Evolutionary conservation across 768 basidiomycete species (phyloP), one percentile per base, ranked within the genome.

Genomic region (Coprinopsis sp.): DNA sequence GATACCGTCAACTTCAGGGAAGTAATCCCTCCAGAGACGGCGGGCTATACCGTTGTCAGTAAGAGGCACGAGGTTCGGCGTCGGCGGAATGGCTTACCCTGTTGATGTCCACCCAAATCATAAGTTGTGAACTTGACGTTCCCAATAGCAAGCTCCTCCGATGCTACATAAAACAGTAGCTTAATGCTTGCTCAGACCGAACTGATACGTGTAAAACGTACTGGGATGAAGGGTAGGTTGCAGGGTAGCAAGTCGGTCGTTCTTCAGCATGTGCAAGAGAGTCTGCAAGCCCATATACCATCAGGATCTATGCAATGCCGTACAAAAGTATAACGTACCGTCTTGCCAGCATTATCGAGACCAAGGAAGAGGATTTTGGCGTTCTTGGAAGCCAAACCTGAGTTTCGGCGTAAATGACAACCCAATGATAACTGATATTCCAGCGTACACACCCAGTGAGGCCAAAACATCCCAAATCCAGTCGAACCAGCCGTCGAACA

Each of bases 321-420:
- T 21, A 27, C 11, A 25, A 24, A 19, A 2, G 3, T 29, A 48
- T 18, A 12, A 59, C 86, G 50, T 52, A 96, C 95, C 50, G 96
- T 98, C 79, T 98, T 99, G 63, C 96, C 95, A 43, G 96, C 96
- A 74, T 98, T 99, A 66, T 98, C 95, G 46, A 98, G 80, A 53
- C 96, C 96, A 43, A 99, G 81, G 83, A 99, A 99, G 53, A 99
- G 80, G 64, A 99, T 96, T 80, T 98, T 99, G 55, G 96, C 96
- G 64, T 96, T 97, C 87, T 99, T 96, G 77, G 93, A 89, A 71
- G 86, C 60, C 58, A 95, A 76, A 54, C 92, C 92, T 94, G 47
- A 6, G 53, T 28, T 38, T 33, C 28, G 31, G 47, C 25, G 38
- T 28, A 50, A 30, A 28, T 46, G 36, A 28, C 51, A 49, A 34